phyloP scores from a whole-genome alignment of 352 stramenopile genomes.

The Pythium guiyangense region DNA sequence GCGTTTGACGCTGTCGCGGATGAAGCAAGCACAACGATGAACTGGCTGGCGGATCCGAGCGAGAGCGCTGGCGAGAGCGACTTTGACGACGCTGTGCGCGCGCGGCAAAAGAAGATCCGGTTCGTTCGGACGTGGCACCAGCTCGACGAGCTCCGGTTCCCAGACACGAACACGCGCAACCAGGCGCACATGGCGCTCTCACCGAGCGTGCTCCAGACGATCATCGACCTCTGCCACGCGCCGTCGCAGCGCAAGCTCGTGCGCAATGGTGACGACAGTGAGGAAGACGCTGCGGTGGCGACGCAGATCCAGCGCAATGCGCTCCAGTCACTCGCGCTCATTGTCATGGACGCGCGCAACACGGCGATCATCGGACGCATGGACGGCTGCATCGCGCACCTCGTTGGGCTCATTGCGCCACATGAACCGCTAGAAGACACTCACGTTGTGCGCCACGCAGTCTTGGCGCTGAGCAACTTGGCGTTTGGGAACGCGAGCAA shows the following conservation, averaged over 20 bases:
- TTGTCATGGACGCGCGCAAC: slow-evolving; percentile 64
- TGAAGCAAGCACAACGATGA: slow-evolving; percentile 31
- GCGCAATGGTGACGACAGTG: slow-evolving; percentile 5
- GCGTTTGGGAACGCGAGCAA: slow-evolving; percentile 67
- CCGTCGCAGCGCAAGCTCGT: neutral
- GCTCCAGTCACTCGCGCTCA: slow-evolving; percentile 55
- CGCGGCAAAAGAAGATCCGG: slow-evolving; percentile 36
- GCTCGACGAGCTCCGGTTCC: slow-evolving; percentile 33
- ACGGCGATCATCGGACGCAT: slow-evolving; percentile 63
- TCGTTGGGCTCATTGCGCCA: slow-evolving; percentile 30
- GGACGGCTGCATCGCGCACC: slow-evolving; percentile 45
- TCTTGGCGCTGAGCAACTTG: slow-evolving; percentile 78
- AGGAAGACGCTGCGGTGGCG: neutral
- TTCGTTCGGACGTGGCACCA: slow-evolving; percentile 55
- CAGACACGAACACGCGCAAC: slow-evolving; percentile 43
- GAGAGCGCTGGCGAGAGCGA: slow-evolving; percentile 36
- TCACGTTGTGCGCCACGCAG: slow-evolving; percentile 47
- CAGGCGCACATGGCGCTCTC: slow-evolving; percentile 66
- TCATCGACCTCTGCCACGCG: slow-evolving; percentile 39
- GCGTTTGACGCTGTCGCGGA: slow-evolving; percentile 49
- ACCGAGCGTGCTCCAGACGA: slow-evolving; percentile 38
- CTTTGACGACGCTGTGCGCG: slow-evolving; percentile 11
- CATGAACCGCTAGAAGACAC: slow-evolving; percentile 20
- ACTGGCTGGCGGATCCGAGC: slow-evolving; percentile 54
- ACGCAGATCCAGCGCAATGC: slow-evolving; percentile 50